Evolutionary conservation across 1,284 basidiomycete species (phyloP).

Genomic region (Ustilago lituana): DNA sequence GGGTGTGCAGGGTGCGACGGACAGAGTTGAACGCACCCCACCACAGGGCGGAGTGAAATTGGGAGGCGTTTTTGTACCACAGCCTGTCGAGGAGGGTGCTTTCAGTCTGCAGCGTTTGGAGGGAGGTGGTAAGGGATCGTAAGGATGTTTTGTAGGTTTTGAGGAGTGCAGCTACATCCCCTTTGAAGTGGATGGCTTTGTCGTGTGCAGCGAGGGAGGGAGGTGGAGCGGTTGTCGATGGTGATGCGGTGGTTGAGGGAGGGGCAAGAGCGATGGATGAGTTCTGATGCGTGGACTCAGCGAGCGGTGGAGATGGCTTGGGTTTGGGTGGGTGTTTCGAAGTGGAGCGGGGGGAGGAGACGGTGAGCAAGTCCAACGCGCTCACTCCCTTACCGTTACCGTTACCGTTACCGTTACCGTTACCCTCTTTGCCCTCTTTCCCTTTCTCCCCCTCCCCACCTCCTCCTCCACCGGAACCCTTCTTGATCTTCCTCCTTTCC

Average conservation of each 20-base stretch:
- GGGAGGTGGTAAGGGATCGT: not conserved
- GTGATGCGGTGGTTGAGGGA: not conserved
- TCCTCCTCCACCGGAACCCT: too few species aligned
- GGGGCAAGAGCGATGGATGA: too few species aligned
- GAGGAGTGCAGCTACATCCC: not conserved
- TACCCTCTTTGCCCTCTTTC: too few species aligned
- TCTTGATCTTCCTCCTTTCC: too few species aligned
- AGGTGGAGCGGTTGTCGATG: not conserved
- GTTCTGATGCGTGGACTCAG: too few species aligned
- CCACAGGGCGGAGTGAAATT: slow-evolving; percentile 29
- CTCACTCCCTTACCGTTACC: too few species aligned
- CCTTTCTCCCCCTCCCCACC: not conserved
- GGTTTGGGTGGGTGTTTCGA: too few species aligned
- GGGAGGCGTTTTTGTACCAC: slow-evolving; percentile 42
- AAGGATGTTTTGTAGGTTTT: slow-evolving; percentile 7
- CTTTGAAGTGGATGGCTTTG: too few species aligned
- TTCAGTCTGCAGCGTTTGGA: not conserved
- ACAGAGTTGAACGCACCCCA: slow-evolving; percentile 9
- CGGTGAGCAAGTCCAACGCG: too few species aligned
- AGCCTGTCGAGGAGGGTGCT: slow-evolving; percentile 7
- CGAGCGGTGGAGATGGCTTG: too few species aligned
- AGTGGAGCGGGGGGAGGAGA: too few species aligned
- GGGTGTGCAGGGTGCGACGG: slow-evolving; percentile 1
- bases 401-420: too few species aligned
- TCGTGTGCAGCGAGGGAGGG: not conserved